Conservation (phyloP, 2,329 filamentous ascomycete species). For the Pseudocercospora fuligena region DNA sequence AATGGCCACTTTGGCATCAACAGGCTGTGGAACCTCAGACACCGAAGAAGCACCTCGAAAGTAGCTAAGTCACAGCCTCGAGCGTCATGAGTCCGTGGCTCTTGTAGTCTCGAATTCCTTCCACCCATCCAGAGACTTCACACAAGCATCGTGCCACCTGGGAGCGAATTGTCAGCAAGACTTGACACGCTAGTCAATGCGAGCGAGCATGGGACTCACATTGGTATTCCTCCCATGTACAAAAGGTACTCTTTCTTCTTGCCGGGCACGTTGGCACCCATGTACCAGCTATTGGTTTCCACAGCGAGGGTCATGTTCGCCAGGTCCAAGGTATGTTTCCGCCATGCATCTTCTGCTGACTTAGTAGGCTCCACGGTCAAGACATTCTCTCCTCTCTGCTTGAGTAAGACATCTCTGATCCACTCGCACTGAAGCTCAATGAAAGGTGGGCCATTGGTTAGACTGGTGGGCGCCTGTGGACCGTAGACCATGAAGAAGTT, state of each 20-base stretch:
- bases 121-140: constrained; percentile 18
- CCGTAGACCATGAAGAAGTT: constrained; percentile 44
- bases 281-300: constrained; percentile 39
- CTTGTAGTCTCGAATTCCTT: constrained; percentile 13
- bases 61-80: not conserved
- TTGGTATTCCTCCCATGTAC: constrained; percentile 24
- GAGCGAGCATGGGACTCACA: not conserved
- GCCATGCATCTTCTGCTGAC: constrained; percentile 49
- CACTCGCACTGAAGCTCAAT: constrained; percentile 52
- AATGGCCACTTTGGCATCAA: no score
- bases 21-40: no score
- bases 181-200: no score
- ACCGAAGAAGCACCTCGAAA: no score
- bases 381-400: constrained; percentile 46
- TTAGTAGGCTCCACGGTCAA: constrained; percentile 47
- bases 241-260: constrained; percentile 49
- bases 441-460: constrained; percentile 52
- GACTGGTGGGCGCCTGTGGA: constrained; percentile 45
- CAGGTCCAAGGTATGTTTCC: constrained; percentile 28
- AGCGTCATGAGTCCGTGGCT: not conserved
- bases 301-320: constrained; percentile 32
- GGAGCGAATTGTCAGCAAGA: no score
- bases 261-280: constrained; percentile 50
- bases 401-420: constrained; percentile 50
- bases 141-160: constrained; percentile 7